Percentiles rank a stretch among this genome's conserved stretches.
phyloP scores from a whole-genome alignment of 441 rosid species.

The Kokia cookei region DNA sequence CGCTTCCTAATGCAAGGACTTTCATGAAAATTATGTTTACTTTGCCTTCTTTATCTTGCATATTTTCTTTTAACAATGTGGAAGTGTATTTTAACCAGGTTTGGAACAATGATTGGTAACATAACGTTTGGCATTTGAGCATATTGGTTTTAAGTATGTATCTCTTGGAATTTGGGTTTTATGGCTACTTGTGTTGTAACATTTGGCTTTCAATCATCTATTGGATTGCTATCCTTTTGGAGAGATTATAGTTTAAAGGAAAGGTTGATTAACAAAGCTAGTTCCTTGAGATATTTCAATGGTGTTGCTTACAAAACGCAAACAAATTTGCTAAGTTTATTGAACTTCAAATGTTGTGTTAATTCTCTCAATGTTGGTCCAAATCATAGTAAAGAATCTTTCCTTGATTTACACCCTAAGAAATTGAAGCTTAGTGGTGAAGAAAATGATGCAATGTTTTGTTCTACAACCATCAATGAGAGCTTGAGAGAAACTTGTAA shows the following conservation, averaged over 20 bases:
- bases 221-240: constrained; percentile 30
- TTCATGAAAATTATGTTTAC: too few species aligned
- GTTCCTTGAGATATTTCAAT: constrained; percentile 30
- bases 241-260: constrained; percentile 44
- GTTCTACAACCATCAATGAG: constrained; percentile 33
- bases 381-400: constrained; percentile 52
- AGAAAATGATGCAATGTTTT: constrained; percentile 27
- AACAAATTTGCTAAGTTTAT: constrained; percentile 16
- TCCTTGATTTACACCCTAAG: constrained; percentile 77
- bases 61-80: too few species aligned
- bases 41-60: too few species aligned
- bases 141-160: too few species aligned
- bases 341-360: constrained; percentile 28
- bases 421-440: constrained; percentile 75
- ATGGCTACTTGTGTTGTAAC: constrained; percentile 53
- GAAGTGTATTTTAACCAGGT: too few species aligned
- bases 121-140: too few species aligned
- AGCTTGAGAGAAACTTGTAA: constrained; percentile 36
- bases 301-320: too few species aligned
- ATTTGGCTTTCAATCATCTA: constrained; percentile 22
- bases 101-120: too few species aligned
- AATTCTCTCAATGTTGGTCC: constrained; percentile 44
- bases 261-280: constrained; percentile 31
- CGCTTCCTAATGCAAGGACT: too few species aligned
- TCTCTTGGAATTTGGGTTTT: not conserved